Evolutionary conservation across 441 rosid species (phyloP), one percentile per base, ranked within the genome.

Genomic region (Mallotus japonicus): DNA sequence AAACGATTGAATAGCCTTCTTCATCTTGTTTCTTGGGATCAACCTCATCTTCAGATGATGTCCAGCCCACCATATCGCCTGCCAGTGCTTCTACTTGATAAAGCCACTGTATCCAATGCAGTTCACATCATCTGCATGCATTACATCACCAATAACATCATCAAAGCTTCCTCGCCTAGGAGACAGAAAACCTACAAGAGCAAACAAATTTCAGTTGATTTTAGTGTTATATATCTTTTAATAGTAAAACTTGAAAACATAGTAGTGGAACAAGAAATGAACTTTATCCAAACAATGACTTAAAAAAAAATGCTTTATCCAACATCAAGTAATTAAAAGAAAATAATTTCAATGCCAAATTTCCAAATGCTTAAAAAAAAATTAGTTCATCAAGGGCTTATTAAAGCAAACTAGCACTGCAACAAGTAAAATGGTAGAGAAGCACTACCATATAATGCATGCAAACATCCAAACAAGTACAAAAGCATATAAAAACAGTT

Each of bases 11-110:
- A 73, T 47, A 76, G 91, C 90, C 92, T 81, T 87, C 91, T 81
- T 87, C 93, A 75, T 88, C 88, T 65, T 85, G 85, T 34, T 88
- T 93, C 88, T 90, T 87, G 11, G 83, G 86, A 82, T 91, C 93
- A 72, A 75, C 89, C 78, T 92, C 97, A 49, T 95, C 96, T 54
- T 91, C 97, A 24, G 90, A 89, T 69, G 96, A 95, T 51, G 89
- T 80, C 97, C 97, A 95, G 67, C 92, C 92, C 92, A 79, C 85
- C 80, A 60, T 82, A 82, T 60, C 50, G 82, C 69, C 58, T 77
- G 22, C 80, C 51, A 32, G 73, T 1, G 56, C 84, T 83, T 56
- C 69, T 78, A 82, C 97, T 91, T 15, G 95, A 92, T 61, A 91
- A 88, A 78, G 90, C 91, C 78, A 76, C 83, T 66, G 86, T 86